These are phyloP conservation scores for Nicotiana paniculata DNA, from an alignment of 257 asterid genomes.

Conservation along the genomic window DNA sequence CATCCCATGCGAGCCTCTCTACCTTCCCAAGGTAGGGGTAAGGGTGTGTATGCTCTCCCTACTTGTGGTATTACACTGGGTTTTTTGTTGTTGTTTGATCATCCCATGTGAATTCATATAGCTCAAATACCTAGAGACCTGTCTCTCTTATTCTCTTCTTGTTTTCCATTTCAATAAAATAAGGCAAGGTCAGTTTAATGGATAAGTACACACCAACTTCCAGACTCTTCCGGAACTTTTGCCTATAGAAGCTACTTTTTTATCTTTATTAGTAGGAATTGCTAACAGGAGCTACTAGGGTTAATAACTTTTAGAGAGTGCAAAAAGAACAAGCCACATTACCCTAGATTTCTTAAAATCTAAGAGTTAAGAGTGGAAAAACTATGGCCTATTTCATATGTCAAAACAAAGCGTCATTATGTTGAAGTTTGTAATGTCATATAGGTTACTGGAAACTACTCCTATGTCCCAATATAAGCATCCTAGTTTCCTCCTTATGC, in stretches of 20 bases:
- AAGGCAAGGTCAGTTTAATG: background rate
- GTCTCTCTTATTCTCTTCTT: background rate
- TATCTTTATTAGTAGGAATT: no score
- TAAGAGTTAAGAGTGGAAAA: background rate
- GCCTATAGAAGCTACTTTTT: background rate
- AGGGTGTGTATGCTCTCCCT: no score
- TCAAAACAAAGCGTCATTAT: background rate
- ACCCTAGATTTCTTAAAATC: background rate
- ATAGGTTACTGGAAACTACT: background rate
- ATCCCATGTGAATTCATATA: background rate
- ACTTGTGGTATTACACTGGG: no score
- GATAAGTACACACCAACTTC: background rate
- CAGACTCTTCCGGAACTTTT: background rate
- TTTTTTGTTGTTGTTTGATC: background rate
- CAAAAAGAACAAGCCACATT: background rate
- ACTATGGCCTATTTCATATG: background rate
- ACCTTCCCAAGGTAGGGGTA: no score
- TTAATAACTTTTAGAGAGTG: background rate
- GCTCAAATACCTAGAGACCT: background rate
- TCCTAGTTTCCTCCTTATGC: no score
- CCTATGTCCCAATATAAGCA: no score
- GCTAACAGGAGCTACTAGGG: background rate
- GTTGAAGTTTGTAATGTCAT: background rate
- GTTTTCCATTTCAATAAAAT: background rate
- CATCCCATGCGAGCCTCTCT: background rate